A percentile compares a stretch with the other conserved stretches of the same genome.
Conservation (phyloP, 192 early-diverging fungal genomes). For the Ambispora gerdemannii region DNA sequence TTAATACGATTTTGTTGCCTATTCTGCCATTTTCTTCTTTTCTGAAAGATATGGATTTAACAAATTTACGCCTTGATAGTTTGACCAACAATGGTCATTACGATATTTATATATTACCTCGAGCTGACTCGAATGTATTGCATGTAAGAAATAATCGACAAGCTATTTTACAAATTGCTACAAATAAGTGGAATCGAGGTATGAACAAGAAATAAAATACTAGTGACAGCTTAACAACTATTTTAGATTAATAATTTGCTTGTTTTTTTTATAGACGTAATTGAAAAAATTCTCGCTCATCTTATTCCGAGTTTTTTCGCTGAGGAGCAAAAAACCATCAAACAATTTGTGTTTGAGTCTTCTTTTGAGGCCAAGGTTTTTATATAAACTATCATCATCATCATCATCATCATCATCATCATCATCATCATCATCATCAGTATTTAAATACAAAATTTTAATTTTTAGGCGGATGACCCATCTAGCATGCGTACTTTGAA, state of each 20-base stretch:
- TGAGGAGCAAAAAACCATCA: slow-evolving; percentile 31
- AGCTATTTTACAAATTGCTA: slow-evolving; percentile 36
- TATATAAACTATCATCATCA: background rate
- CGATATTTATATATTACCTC: slow-evolving; percentile 38
- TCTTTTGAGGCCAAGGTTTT: slow-evolving; percentile 28
- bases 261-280: slow-evolving; percentile 23
- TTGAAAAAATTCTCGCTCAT: slow-evolving; percentile 32
- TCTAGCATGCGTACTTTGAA: slow-evolving; percentile 72
- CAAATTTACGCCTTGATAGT: background rate
- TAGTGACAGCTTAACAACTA: too few species aligned
- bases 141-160: slow-evolving; percentile 38
- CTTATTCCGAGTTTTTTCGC: slow-evolving; percentile 33
- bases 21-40: too few species aligned
- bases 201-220: background rate
- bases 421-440: background rate
- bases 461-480: slow-evolving; percentile 26
- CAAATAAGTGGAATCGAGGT: slow-evolving; percentile 35
- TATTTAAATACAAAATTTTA: background rate
- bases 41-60: background rate
- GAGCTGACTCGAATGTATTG: slow-evolving; percentile 11
- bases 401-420: too few species aligned
- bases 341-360: slow-evolving; percentile 25
- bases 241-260: too few species aligned
- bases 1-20: slow-evolving; percentile 2
- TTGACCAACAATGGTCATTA: slow-evolving; percentile 35